Evolutionary conservation across 352 stramenopile genomes (phyloP).

Genomic region (Phytopythium boreale): DNA sequence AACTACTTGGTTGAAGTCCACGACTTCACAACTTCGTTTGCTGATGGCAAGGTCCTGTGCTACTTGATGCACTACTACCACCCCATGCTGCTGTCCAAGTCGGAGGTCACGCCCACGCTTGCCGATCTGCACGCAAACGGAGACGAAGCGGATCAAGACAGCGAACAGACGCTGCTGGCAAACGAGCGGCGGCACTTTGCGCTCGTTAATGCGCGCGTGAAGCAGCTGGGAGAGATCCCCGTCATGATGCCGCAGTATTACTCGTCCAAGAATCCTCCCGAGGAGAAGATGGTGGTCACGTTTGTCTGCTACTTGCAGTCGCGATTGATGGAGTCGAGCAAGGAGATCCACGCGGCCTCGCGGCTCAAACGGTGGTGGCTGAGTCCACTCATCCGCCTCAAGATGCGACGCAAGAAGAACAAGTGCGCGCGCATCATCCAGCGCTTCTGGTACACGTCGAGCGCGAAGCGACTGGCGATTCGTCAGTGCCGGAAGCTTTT

Average conservation of each 20-base stretch:
- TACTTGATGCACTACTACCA: constrained; percentile 96
- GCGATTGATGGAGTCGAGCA: constrained; percentile 91
- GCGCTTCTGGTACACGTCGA: constrained; percentile 82
- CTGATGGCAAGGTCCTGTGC: constrained; percentile 91
- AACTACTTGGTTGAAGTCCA: constrained; percentile 84
- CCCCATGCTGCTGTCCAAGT: constrained; percentile 82
- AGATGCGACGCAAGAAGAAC: constrained; percentile 61
- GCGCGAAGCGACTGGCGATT: constrained; percentile 62
- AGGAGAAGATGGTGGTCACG: constrained; percentile 94
- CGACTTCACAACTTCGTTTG: constrained; percentile 93
- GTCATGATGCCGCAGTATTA: constrained; percentile 85
- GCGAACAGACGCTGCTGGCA: constrained; percentile 27
- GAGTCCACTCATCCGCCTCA: constrained; percentile 46
- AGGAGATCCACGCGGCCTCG: constrained; percentile 89
- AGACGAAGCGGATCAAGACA: constrained; percentile 11
- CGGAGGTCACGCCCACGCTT: constrained; percentile 53
- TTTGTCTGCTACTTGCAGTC: constrained; percentile 94
- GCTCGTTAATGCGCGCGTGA: constrained; percentile 86
- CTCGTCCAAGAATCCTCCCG: constrained; percentile 86
- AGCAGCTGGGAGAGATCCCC: constrained; percentile 91
- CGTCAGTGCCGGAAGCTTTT: constrained; percentile 65
- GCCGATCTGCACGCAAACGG: constrained; percentile 14
- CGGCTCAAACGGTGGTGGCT: constrained; percentile 86
- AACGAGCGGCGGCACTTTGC: constrained; percentile 87
- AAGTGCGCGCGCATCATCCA: constrained; percentile 55